phyloP scores from a whole-genome alignment of 2,329 filamentous ascomycete genomes.

The Botryosphaeria dothidea region DNA sequence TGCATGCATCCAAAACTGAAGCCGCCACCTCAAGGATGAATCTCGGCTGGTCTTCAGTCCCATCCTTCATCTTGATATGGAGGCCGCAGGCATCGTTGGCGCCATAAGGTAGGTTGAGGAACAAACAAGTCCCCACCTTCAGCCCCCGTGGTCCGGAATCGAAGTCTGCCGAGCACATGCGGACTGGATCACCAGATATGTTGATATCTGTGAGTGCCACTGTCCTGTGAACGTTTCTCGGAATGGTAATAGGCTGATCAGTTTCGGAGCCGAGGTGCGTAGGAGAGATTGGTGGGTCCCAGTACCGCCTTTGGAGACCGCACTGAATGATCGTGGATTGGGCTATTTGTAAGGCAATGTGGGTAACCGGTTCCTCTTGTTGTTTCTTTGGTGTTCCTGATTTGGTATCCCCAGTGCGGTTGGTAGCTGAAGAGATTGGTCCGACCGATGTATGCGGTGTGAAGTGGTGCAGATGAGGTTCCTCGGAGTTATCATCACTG shows the following conservation, averaged over 20 bases:
- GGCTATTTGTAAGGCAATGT: not conserved
- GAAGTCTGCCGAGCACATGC: not conserved
- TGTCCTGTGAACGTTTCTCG: not conserved
- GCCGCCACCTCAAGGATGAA: not conserved
- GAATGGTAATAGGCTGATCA: too few relatives aligned
- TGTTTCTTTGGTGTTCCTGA: not conserved
- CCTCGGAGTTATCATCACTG: not conserved
- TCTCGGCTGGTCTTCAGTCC: not conserved
- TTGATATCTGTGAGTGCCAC: constrained; percentile 1
- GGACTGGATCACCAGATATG: not conserved
- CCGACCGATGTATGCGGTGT: not conserved
- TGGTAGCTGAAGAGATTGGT: not conserved
- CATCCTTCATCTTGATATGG: constrained; percentile 1
- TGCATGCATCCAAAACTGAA: not conserved
- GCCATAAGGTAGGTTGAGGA: constrained; percentile 11
- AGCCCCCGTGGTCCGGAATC: not conserved
- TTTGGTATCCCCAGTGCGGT: too few relatives aligned
- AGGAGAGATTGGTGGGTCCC: not conserved
- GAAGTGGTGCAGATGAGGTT: not conserved
- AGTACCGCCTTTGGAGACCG: not conserved
- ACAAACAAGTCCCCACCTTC: constrained; percentile 1
- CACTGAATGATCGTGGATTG: not conserved
- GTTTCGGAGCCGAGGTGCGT: not conserved
- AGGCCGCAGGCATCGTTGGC: constrained; percentile 3
- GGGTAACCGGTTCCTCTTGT: not conserved